Conservation (phyloP, 2,329 filamentous ascomycete genomes). For the Microcera coccophila region DNA sequence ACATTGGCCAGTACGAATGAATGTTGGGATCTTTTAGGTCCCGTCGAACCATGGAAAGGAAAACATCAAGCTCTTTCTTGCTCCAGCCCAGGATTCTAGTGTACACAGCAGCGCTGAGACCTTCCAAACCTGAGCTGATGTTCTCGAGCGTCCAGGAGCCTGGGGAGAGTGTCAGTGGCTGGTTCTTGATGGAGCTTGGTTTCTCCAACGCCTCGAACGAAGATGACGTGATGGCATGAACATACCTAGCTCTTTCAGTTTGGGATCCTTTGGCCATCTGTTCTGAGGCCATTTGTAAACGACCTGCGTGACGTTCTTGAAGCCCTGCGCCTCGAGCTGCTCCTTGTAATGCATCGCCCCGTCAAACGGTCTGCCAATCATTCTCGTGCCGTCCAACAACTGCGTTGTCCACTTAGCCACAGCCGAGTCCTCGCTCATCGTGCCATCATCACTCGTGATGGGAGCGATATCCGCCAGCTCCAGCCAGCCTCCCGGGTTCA, state of each 20-base stretch:
- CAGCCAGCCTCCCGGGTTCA: conserved; percentile 23
- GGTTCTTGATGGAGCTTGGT: background rate
- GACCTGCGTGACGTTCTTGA: conserved; percentile 44
- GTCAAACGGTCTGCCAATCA: conserved; percentile 25
- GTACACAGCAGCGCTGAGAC: conserved; percentile 27
- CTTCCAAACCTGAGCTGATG: conserved; percentile 22
- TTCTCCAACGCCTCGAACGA: background rate
- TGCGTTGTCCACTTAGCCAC: conserved; percentile 19
- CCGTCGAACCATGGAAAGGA: conserved; percentile 22
- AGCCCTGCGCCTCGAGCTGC: conserved; percentile 47
- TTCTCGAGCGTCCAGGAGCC: conserved; percentile 31
- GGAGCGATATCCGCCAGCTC: conserved; percentile 22
- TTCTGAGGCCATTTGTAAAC: conserved; percentile 46
- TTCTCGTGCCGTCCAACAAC: conserved; percentile 22
- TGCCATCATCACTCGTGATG: conserved; percentile 9
- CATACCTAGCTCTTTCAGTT: conserved; percentile 43
- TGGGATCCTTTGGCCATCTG: conserved; percentile 46
- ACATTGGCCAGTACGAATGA: conserved; percentile 29
- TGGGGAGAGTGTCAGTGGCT: background rate
- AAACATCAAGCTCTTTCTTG: conserved; percentile 21
- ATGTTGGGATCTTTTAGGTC: conserved; percentile 24
- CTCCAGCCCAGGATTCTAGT: conserved; percentile 27
- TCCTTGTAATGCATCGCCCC: conserved; percentile 18
- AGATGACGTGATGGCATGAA: background rate
- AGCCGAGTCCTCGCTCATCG: conserved; percentile 15